Evolutionary conservation across 225 moss, liverwort and hornwort species (phyloP), one percentile per base, ranked within the genome.

Genomic region (Physcomitrellopsis africana): DNA sequence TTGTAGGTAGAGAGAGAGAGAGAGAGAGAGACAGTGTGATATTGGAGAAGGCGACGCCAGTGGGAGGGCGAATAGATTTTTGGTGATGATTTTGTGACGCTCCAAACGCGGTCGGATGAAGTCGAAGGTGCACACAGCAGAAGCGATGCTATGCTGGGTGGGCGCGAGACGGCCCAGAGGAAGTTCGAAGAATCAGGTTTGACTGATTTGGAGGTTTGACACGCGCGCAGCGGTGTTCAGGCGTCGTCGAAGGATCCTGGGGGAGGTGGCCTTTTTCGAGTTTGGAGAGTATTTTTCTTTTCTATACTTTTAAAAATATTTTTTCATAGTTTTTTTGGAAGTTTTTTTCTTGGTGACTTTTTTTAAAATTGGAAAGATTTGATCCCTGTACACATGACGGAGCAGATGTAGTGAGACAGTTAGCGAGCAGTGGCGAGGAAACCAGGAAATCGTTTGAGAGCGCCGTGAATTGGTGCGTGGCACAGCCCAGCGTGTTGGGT

Each of bases 321-420:
- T 37, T 7, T 37, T 37, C 32, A 4, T 4, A 37, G 32, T 37
- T 37, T 2, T 37, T 37, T 37, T 4, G 32, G 32, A 37, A 7
- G 32, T 37, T 79, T 84, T 86, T 78, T 82, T 73, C 72, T 78
- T 77, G 58, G 82, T 85, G 78, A 83, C 75, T 65, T 81, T 83
- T 68, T 75, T 1, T 24, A 7, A 7, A 37, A 37, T 37, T 37
- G 32, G 32, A 37, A 37, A 37, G 32, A 66, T 78, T 84, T 24
- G 78, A 71, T 73, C 79, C 78, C 89, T 96, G 92, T 93, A 96
- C 84, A 94, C 89, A 87, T 83, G 59, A 84, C 80, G 84, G 79
- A 89, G 80, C 84, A 86, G 78, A 81, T 78, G 83, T 80, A 70
- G 85, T 73, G 85, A 68, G 11, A 70, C 51, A 76, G 80, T 77